These are phyloP conservation scores for Neocallimastix lanati DNA, from an alignment of 192 early-diverging fungal genomes.

Conservation along the genomic window DNA sequence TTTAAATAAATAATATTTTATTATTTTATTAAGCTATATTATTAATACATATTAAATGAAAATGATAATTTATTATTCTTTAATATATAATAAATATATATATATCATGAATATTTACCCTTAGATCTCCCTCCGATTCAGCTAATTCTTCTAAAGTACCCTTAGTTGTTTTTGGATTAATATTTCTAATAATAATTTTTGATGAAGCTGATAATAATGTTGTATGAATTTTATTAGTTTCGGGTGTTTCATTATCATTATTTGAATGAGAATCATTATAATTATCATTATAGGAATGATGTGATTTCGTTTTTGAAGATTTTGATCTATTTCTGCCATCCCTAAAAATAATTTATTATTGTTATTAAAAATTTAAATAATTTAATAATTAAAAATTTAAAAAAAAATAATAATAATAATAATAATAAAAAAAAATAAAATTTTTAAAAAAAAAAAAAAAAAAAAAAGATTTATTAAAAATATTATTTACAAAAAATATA, in stretches of 20 bases:
- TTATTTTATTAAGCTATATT: no score
- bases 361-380: background rate
- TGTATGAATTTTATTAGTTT: background rate
- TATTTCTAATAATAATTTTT: background rate
- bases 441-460: no score
- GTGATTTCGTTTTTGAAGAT: background rate
- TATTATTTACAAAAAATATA: no score
- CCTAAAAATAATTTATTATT: background rate
- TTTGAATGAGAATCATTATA: background rate
- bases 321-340: background rate
- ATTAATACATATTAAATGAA: no score
- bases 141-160: background rate
- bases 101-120: no score
- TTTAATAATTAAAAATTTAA: no score
- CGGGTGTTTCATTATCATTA: background rate
- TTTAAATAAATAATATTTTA: no score
- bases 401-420: no score
- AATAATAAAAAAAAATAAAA: no score
- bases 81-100: no score
- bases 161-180: background rate
- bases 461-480: no score
- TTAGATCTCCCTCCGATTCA: background rate
- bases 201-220: background rate
- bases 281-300: background rate
- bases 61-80: no score